phyloP scores from a whole-genome alignment of 805 yeast species.

The Cephaloascus albidus region DNA sequence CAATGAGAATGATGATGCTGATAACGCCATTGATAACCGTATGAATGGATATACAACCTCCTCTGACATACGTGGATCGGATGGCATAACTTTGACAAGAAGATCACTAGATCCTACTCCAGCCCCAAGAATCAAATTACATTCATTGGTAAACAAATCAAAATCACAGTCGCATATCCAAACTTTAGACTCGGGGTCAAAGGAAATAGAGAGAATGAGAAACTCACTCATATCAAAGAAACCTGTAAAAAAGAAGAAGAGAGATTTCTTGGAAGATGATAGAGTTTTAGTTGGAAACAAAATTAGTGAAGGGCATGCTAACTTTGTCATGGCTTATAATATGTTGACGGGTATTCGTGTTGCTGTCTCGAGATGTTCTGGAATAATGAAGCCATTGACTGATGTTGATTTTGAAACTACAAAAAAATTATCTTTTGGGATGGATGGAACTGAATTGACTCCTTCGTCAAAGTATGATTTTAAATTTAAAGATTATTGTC shows the following conservation, averaged over 20 bases:
- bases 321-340: conserved; percentile 89
- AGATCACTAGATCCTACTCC: not conserved
- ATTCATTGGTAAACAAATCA: not conserved
- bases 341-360: conserved; percentile 96
- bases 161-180: not conserved
- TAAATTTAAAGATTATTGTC: conserved; percentile 93
- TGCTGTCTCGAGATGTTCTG: conserved; percentile 88
- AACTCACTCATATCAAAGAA: conserved; percentile 35
- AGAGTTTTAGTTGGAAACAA: conserved; percentile 66
- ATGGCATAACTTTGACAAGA: not conserved
- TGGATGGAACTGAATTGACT: conserved; percentile 78
- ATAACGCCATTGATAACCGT: no score
- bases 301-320: conserved; percentile 88
- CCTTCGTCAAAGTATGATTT: conserved; percentile 94
- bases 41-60: not conserved
- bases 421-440: conserved; percentile 79
- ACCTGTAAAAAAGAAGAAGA: conserved; percentile 27
- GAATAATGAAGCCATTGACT: conserved; percentile 63
- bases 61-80: not conserved
- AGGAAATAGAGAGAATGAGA: conserved; percentile 43
- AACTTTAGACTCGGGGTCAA: not conserved
- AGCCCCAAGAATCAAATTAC: not conserved
- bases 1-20: not conserved
- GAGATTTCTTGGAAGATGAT: conserved; percentile 38
- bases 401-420: conserved; percentile 63